These are phyloP conservation scores for Cicer bijugum DNA, from an alignment of 306 rosid species.

Conservation along the genomic window DNA sequence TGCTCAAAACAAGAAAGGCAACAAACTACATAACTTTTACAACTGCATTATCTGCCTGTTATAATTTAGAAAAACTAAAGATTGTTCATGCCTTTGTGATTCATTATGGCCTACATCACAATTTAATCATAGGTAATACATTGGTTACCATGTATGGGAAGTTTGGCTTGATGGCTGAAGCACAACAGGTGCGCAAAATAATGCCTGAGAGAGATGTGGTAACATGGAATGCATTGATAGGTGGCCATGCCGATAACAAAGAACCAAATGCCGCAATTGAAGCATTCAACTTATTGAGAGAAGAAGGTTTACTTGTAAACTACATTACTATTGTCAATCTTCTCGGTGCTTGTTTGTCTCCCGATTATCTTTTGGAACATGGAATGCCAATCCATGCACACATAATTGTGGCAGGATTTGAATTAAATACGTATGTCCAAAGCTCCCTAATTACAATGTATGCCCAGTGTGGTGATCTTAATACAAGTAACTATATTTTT, in stretches of 20 bases:
- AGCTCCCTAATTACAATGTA: slow-evolving; percentile 85
- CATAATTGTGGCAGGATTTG: slow-evolving; percentile 66
- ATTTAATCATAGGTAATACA: slow-evolving; percentile 68
- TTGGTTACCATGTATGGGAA: slow-evolving; percentile 86
- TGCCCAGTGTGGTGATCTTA: slow-evolving; percentile 76
- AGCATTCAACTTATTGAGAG: slow-evolving; percentile 68
- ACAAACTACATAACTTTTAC: slow-evolving; percentile 70
- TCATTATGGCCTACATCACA: slow-evolving; percentile 58
- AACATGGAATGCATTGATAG: slow-evolving; percentile 90
- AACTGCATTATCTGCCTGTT: slow-evolving; percentile 77
- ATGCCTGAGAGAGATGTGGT: slow-evolving; percentile 74
- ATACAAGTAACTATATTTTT: slow-evolving; percentile 64
- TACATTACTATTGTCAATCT: slow-evolving; percentile 74
- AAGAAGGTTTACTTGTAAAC: slow-evolving; percentile 62
- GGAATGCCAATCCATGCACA: slow-evolving; percentile 79
- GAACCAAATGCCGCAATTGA: slow-evolving; percentile 67
- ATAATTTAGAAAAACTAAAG: slow-evolving; percentile 56
- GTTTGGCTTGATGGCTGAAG: slow-evolving; percentile 60
- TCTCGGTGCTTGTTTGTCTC: slow-evolving; percentile 66
- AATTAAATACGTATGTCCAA: slow-evolving; percentile 69
- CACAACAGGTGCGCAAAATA: slow-evolving; percentile 52
- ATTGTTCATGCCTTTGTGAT: slow-evolving; percentile 68
- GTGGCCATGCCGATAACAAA: slow-evolving; percentile 70
- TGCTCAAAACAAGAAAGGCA: slow-evolving; percentile 55
- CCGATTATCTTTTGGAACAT: slow-evolving; percentile 54